phyloP scores from a whole-genome alignment of 192 early-diverging fungal species.

The Umbelopsis ramanniana region DNA sequence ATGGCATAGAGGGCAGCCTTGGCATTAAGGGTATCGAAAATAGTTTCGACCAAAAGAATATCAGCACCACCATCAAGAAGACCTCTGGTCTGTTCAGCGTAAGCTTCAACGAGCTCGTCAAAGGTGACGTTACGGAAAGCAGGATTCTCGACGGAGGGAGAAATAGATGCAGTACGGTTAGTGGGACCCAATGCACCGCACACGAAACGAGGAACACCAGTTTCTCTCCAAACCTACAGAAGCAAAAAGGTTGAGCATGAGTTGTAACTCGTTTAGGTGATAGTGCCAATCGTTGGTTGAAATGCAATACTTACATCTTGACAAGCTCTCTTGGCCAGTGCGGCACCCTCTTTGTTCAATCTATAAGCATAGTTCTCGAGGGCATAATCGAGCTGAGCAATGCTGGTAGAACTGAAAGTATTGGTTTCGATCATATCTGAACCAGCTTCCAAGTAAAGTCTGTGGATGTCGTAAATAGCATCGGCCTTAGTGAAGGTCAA shows the following conservation, averaged over 20 bases:
- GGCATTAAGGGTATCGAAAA: slow-evolving; percentile 97
- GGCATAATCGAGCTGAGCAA: slow-evolving; percentile 92
- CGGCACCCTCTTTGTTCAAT: slow-evolving; percentile 89
- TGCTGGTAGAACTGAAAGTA: slow-evolving; percentile 92
- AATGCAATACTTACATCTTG: slow-evolving; percentile 53
- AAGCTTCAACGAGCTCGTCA: slow-evolving; percentile 91
- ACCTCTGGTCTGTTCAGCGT: slow-evolving; percentile 87
- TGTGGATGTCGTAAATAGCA: slow-evolving; percentile 88
- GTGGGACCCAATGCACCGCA: slow-evolving; percentile 90
- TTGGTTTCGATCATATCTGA: slow-evolving; percentile 96
- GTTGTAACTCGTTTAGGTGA: background rate
- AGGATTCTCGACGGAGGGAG: slow-evolving; percentile 96
- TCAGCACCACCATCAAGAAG: slow-evolving; percentile 94
- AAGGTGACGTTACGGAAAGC: slow-evolving; percentile 94
- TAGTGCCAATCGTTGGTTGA: background rate
- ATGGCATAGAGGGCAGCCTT: slow-evolving; percentile 96
- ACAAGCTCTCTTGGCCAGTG: slow-evolving; percentile 85
- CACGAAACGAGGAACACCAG: slow-evolving; percentile 86
- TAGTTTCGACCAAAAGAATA: slow-evolving; percentile 92
- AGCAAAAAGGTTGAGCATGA: background rate
- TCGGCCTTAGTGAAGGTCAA: slow-evolving; percentile 90
- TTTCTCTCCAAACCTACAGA: slow-evolving; percentile 31
- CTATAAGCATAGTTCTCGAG: slow-evolving; percentile 88
- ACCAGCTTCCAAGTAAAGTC: slow-evolving; percentile 88
- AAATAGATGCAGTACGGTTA: slow-evolving; percentile 95